A percentile compares a stretch with the other conserved stretches of the same genome.
These are phyloP conservation scores for Chytridium lagenaria DNA, from an alignment of 371 early-diverging fungal genomes.

Conservation along the genomic window DNA sequence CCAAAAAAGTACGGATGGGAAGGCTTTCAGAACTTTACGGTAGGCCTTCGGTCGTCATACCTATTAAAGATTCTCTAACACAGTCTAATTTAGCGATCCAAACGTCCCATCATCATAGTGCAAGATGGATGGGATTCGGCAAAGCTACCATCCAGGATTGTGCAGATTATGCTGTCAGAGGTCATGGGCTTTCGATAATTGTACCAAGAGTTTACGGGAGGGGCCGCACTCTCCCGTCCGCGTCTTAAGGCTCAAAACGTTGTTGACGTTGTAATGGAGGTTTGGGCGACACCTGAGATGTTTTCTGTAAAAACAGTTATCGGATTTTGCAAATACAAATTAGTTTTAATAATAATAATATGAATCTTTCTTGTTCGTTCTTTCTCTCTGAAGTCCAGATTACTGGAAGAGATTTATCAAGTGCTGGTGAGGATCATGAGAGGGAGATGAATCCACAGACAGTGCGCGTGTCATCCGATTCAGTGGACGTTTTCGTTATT, in stretches of 20 bases:
- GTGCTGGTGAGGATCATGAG: too few species aligned
- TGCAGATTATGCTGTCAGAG: not conserved
- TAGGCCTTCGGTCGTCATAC: not conserved
- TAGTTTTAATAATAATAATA: too few species aligned
- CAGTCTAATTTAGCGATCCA: not conserved
- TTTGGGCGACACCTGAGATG: not conserved
- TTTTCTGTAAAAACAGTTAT: too few species aligned
- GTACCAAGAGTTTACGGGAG: not conserved
- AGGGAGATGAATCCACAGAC: too few species aligned
- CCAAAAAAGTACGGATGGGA: not conserved
- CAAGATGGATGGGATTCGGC: slow-evolving; percentile 7
- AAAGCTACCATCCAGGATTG: not conserved
- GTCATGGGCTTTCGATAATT: slow-evolving; percentile 2
- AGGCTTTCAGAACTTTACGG: slow-evolving; percentile 1
- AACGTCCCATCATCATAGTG: not conserved
- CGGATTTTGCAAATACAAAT: too few species aligned
- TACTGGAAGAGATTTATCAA: too few species aligned
- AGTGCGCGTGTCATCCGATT: too few species aligned
- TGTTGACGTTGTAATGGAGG: slow-evolving; percentile 5
- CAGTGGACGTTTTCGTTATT: too few species aligned
- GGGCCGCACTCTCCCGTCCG: not conserved
- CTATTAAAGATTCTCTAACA: not conserved
- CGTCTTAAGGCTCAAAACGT: not conserved
- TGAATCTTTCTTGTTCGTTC: too few species aligned
- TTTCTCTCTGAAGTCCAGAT: too few species aligned